These are phyloP conservation scores for Triadica sebifera DNA, from an alignment of 345 rosid species.

Conservation along the genomic window DNA sequence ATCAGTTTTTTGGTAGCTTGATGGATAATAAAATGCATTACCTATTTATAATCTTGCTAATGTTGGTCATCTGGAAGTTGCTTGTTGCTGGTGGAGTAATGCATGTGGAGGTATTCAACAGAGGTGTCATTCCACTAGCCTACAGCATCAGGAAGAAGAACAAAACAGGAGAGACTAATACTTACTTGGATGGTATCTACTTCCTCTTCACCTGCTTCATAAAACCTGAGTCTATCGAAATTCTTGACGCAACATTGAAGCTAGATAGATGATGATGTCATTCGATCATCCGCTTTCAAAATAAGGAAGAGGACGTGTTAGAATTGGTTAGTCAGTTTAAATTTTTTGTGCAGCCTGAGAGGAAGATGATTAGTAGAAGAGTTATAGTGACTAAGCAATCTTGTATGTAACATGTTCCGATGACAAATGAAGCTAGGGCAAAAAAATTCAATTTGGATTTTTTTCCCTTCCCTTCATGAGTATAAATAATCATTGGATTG, in stretches of 20 bases:
- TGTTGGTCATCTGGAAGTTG: slow-evolving; percentile 43
- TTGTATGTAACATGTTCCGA: slow-evolving; percentile 5
- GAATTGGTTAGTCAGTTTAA: not conserved
- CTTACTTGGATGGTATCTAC: slow-evolving; percentile 83
- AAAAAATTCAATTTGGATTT: no score
- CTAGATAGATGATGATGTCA: slow-evolving; percentile 68
- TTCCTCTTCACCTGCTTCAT: slow-evolving; percentile 91
- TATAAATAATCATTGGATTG: no score
- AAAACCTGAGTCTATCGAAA: slow-evolving; percentile 64
- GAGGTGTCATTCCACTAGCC: slow-evolving; percentile 90
- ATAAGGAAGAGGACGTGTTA: slow-evolving; percentile 64
- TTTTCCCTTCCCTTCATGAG: no score
- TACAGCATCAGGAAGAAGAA: slow-evolving; percentile 84
- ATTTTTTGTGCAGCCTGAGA: slow-evolving; percentile 14
- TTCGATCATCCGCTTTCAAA: slow-evolving; percentile 72
- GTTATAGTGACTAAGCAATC: slow-evolving; percentile 10
- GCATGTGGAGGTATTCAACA: slow-evolving; percentile 92
- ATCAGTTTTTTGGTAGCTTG: no score
- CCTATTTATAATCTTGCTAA: not conserved
- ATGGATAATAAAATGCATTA: no score
- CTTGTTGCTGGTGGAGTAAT: slow-evolving; percentile 98
- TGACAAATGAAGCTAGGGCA: not conserved
- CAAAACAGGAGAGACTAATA: slow-evolving; percentile 80
- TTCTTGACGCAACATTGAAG: slow-evolving; percentile 51
- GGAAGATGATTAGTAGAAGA: slow-evolving; percentile 21